Percentiles rank a stretch among this genome's conserved stretches.
Conservation (phyloP, 2,329 filamentous ascomycete species). For the Trichophaea hybrida region DNA sequence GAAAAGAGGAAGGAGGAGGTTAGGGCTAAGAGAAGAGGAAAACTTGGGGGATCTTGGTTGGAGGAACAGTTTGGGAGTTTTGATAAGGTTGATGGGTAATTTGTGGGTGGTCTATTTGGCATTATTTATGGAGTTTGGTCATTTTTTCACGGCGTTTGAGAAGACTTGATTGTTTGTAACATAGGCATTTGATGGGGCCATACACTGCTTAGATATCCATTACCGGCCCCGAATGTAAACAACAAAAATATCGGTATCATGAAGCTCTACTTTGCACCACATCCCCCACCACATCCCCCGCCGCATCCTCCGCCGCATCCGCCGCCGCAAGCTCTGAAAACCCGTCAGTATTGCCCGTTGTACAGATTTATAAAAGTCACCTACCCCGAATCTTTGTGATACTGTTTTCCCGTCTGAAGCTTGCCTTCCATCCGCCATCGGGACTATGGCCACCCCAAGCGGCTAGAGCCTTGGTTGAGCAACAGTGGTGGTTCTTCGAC, state of each 20-base stretch:
- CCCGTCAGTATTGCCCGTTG: background rate
- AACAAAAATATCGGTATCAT: background rate
- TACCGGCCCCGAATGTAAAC: background rate
- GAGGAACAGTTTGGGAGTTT: conserved; percentile 34
- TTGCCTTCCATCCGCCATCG: background rate
- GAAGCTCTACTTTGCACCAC: background rate
- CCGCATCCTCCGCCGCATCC: background rate
- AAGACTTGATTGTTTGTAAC: background rate
- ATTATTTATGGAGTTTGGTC: background rate
- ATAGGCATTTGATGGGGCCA: background rate
- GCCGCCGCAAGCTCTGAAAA: background rate
- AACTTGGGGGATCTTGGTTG: conserved; percentile 59
- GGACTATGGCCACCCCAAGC: background rate
- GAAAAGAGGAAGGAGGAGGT: conserved; percentile 33
- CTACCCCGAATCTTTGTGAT: background rate
- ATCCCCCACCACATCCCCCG: background rate
- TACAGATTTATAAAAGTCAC: background rate
- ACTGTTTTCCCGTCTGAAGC: background rate
- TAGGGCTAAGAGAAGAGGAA: conserved; percentile 44
- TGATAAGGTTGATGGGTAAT: background rate
- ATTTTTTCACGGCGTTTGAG: background rate
- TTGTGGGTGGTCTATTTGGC: background rate
- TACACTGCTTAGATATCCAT: background rate
- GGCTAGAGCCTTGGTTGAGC: background rate
- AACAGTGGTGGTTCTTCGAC: background rate